Base-by-base conservation (phyloP, 1,284 basidiomycete species). In the Ceratobasidium sp. region DNA sequence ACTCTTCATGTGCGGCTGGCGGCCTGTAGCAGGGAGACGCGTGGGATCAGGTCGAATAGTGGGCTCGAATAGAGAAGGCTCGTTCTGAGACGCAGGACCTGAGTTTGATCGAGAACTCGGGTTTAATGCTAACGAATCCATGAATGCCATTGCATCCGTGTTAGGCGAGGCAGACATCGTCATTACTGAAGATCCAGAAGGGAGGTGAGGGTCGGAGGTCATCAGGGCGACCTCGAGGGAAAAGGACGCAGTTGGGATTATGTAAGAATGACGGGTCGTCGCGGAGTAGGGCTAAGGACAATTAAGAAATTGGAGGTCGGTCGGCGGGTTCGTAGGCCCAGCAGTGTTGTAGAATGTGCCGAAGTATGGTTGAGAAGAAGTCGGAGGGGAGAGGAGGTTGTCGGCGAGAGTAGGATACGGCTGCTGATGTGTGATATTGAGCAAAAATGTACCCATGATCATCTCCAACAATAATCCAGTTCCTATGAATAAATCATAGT, bases 51-150 rank as follows among this genome's bases (percentile, higher is more conserved):
- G 64, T 21, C 35, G 52, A 35, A 18, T 18, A n/a, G 32, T 23
- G 14, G 47, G 14, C 16, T 67, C 64, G 21, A 67, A 67, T 26
- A 67, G 32, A 8, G 62, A 28, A 11, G 64, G 64, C n/a, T 67
- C 64, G 23, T 67, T 50, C 26, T 50, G 49, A 44, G 64, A 67
- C 13, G 52, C 64, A 26, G 38, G 64, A 14, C 64, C 64, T 6
- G 64, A 59, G 8, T 21, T 41, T 21, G 57, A n/a, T 43, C 9
- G 35, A 9, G 57, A 67, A 16, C 35, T 67, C 2, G 64, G 52
- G 9, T 49, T 54, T n/a, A 67, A 28, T 3, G 35, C 49, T 38
- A 67, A 28, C 13, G 52, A 55, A 14, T 67, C 64, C 38, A 67
- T 41, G 26, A 13, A 67, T 4, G 64, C 50, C 30, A 50, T 67